Percentiles rank a stretch among this genome's conserved stretches.
phyloP scores from a whole-genome alignment of 2,329 filamentous ascomycete species.

The Xylariaceae sp. region DNA sequence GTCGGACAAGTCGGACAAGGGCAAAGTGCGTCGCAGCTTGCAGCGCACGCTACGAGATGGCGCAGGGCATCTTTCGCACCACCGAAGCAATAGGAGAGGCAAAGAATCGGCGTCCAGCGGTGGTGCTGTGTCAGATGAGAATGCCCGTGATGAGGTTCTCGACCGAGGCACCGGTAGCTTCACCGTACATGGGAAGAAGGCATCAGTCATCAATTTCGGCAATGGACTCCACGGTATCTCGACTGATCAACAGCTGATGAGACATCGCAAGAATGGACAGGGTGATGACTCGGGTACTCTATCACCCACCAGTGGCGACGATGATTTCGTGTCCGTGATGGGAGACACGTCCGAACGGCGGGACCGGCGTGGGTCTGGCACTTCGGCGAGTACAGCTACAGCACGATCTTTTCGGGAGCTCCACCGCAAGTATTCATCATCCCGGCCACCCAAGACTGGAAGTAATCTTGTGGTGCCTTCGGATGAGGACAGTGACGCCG shows the following conservation, averaged over 20 bases:
- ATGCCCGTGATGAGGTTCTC: conserved; percentile 61
- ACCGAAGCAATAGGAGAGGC: conserved; percentile 66
- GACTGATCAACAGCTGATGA: conserved; percentile 68
- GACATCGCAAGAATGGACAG: conserved; percentile 54
- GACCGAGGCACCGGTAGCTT: conserved; percentile 82
- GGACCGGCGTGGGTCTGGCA: conserved; percentile 56
- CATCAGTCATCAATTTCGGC: conserved; percentile 93
- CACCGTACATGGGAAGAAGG: conserved; percentile 96
- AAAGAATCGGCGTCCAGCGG: conserved; percentile 66
- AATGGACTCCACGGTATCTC: conserved; percentile 80
- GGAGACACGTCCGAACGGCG: conserved; percentile 40
- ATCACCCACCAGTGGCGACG: conserved; percentile 37
- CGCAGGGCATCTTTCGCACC: conserved; percentile 60
- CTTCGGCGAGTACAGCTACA: conserved; percentile 64
- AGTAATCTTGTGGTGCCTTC: conserved; percentile 46
- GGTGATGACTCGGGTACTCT: conserved; percentile 33
- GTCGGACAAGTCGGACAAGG: conserved; percentile 55
- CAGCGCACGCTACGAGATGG: conserved; percentile 86
- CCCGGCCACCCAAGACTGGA: conserved; percentile 43
- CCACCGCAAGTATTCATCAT: conserved; percentile 56
- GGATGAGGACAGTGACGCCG: conserved; percentile 58
- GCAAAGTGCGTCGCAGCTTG: conserved; percentile 76
- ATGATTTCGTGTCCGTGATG: conserved; percentile 53
- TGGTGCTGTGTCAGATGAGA: conserved; percentile 45
- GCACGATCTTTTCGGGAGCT: conserved; percentile 62